Evolutionary conservation across 1,139 yeast species (phyloP), one percentile per base, ranked within the genome.

Genomic region (Pichia sp.): DNA sequence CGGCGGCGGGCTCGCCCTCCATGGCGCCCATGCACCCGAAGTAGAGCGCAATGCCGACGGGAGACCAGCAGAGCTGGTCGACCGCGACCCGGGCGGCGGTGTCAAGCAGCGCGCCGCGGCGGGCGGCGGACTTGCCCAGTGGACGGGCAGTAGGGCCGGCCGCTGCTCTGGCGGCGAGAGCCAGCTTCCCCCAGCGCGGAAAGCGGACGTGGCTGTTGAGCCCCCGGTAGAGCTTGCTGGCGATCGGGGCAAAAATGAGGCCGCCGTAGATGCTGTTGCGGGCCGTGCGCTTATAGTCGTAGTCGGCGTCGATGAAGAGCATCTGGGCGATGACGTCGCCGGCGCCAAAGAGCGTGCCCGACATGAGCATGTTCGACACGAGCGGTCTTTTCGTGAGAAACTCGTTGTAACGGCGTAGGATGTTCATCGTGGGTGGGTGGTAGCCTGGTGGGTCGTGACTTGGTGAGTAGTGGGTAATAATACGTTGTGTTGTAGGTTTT

Each of bases 31-130:
- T 85, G 47, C 80, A 73, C 1, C 81, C 66, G 66, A 78, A 90
- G 69, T 89, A 91, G 52, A 84, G 65, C 2, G 89, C 90, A 14
- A 87, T 78, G 6, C 87, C 78, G 31, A 84, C 67, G 2, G 97
- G 97, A 0, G 96, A 90, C 77, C 89, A 90, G 0, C 76, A 60
- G 36, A 82, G 66, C 67, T 91, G 98, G 69, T 91, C 98, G 5
- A 78, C 76, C 0, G 78, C 78, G 14, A 87, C 91, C 52, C 88
- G 71, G 2, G 76, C 64, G 0, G 75, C 38, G 12, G 68, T 66
- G 47, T 70, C 55, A 3, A 43, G 24, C 5, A 29, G 12, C 3
- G 12, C 20, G 47, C 27, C 17, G 51, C 4, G 36, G 20, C 14
- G 30, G 40, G 6, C 68, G 2, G 50, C 46, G 7, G 24, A 20